Evolutionary conservation across 148 eudicot species (phyloP).

Genomic region (Silene uniflora): DNA sequence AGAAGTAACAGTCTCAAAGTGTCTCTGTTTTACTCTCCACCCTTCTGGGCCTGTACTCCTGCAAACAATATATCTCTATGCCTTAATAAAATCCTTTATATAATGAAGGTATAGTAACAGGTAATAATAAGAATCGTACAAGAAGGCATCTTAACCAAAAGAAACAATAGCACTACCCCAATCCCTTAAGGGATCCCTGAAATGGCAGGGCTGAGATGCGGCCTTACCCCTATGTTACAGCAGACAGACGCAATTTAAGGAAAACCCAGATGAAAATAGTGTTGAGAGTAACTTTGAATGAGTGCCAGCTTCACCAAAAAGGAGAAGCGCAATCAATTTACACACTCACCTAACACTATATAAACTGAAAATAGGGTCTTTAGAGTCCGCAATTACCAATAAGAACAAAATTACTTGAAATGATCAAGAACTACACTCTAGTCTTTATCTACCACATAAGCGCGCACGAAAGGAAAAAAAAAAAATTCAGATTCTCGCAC

Average conservation of each 20-base stretch:
- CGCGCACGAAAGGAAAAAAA: not conserved
- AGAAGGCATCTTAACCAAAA: not conserved
- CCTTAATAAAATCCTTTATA: slow-evolving; percentile 6
- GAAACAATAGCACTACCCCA: not conserved
- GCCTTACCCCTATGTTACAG: not conserved
- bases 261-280: not conserved
- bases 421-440: not conserved
- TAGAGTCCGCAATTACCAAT: not conserved
- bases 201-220: not conserved
- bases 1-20: slow-evolving; percentile 85
- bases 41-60: slow-evolving; percentile 98
- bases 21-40: slow-evolving; percentile 93
- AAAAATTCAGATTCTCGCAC: not conserved
- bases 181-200: not conserved
- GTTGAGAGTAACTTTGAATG: not conserved
- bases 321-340: too few species aligned
- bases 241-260: not conserved
- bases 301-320: not conserved
- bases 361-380: not conserved
- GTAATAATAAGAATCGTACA: not conserved
- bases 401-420: not conserved
- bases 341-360: not conserved
- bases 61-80: slow-evolving; percentile 24
- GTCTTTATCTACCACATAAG: too few species aligned
- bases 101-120: not conserved